Evolutionary conservation across 2,329 filamentous ascomycete species (phyloP).

Genomic region (Dothidotthia symphoricarpi): DNA sequence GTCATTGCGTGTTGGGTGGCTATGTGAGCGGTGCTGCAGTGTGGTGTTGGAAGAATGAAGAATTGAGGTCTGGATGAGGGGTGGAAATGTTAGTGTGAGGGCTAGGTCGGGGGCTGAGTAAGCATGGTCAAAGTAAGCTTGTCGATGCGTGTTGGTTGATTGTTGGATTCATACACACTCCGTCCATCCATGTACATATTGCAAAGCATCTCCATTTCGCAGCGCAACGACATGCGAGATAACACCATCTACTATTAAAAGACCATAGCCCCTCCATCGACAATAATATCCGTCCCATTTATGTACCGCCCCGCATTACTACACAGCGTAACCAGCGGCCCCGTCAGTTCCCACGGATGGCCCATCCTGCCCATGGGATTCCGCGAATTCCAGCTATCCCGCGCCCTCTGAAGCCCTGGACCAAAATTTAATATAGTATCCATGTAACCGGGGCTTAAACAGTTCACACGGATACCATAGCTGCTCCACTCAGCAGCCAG

Average conservation of each 20-base stretch:
- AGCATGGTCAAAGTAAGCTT: too few species aligned
- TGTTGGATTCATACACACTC: too few species aligned
- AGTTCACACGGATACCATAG: conserved; percentile 70
- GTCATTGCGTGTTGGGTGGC: too few species aligned
- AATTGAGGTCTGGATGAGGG: too few species aligned
- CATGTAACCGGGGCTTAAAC: conserved; percentile 72
- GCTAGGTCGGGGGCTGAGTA: too few species aligned
- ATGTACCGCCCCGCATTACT: conserved; percentile 65
- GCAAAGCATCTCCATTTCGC: too few species aligned
- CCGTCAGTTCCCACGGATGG: conserved; percentile 60
- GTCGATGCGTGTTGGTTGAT: too few species aligned
- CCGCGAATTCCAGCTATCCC: conserved; percentile 57
- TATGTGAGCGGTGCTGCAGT: too few species aligned
- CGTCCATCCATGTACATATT: too few species aligned
- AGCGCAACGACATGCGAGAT: too few species aligned
- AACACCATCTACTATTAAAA: conserved; percentile 19
- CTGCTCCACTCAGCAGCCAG: conserved; percentile 72
- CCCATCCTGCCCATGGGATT: conserved; percentile 68
- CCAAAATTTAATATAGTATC: conserved; percentile 72
- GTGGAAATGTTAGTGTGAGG: too few species aligned
- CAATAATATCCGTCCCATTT: conserved; percentile 64
- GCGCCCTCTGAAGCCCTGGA: conserved; percentile 54
- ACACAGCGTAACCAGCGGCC: conserved; percentile 60
- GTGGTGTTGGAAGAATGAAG: too few species aligned
- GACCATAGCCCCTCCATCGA: conserved; percentile 55